Evolutionary conservation across 345 rosid genomes (phyloP).

Genomic region (Aurinia saxatilis): DNA sequence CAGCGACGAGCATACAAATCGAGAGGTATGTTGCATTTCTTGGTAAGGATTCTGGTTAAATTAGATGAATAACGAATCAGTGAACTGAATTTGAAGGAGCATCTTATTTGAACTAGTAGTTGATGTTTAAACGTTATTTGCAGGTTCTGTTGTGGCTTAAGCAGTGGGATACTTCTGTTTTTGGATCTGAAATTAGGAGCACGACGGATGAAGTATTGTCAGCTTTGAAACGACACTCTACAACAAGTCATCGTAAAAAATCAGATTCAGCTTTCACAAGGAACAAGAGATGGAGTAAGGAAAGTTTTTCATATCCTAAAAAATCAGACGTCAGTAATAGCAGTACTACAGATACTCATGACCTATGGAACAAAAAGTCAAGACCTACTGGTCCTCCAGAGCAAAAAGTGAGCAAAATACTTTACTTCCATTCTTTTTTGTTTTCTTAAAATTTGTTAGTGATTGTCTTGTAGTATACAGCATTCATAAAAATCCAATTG

Average conservation of each 20-base stretch:
- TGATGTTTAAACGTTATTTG: slow-evolving; percentile 8
- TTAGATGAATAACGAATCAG: neutral
- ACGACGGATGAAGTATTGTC: slow-evolving; percentile 84
- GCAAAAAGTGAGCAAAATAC: slow-evolving; percentile 57
- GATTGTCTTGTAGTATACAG: neutral
- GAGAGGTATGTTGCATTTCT: slow-evolving; percentile 53
- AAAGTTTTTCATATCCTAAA: slow-evolving; percentile 34
- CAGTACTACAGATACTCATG: slow-evolving; percentile 35
- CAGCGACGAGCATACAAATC: slow-evolving; percentile 94
- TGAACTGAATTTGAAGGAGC: neutral
- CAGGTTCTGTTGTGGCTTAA: slow-evolving; percentile 95
- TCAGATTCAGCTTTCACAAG: slow-evolving; percentile 39
- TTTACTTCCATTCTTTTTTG: neutral
- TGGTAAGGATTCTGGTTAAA: neutral
- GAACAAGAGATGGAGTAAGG: slow-evolving; percentile 45
- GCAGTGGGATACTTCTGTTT: slow-evolving; percentile 98
- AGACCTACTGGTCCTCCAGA: slow-evolving; percentile 67
- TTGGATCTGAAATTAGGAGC: slow-evolving; percentile 89
- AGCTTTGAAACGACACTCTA: slow-evolving; percentile 79
- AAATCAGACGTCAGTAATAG: slow-evolving; percentile 29
- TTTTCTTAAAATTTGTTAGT: neutral
- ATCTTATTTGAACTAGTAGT: neutral
- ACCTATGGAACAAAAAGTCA: slow-evolving; percentile 42
- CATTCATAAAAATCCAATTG: neutral
- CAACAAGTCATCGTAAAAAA: slow-evolving; percentile 49